Evolutionary conservation across 192 early-diverging fungal genomes (phyloP), one percentile per base, ranked within the genome.

Genomic region (Geranomyces variabilis): DNA sequence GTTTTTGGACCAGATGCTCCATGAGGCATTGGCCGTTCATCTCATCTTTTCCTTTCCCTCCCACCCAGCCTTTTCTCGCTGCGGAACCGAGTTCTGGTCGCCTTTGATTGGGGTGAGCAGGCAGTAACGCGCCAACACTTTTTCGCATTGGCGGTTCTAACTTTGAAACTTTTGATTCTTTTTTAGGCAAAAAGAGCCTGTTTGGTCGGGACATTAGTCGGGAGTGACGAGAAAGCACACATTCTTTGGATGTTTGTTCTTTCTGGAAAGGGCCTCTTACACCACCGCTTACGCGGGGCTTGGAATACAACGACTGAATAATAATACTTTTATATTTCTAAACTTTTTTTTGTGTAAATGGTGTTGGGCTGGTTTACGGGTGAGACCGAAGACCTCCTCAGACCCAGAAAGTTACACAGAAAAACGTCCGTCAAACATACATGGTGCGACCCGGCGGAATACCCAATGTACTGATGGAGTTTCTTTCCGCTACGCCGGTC

Each of bases 201-300:
- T 96, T 95, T 86, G 96, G 96, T 29, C 90, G 94, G 43, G 94
- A 97, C 78, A 93, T 97, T 67, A 85, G 86, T 56, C 84, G 94
- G 79, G 96, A 97, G 81, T 97, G 90, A 84, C 14, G 1, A 66
- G 7, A 43, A n/a, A 48, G 17, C 13, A 30, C 13, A 21, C 43
- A 47, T 47, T 12, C 19, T 47, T 47, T 47, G 46, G 46, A 47
- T 47, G 19, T 47, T 19, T 47, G 46, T 19, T 47, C 19, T 47
- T 55, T 9, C 14, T 55, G 51, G 36, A 41, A 41, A 41, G 3
- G 36, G 36, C 36, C 36, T 41, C 36, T 41, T 41, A 7, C 5
- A 41, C 5, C 36, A 10, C 36, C n/a, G n/a, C n/a, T n/a, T n/a
- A n/a, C n/a, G n/a, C n/a, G n/a, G n/a, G n/a, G n/a, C n/a, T n/a